phyloP scores from a whole-genome alignment of 2,329 filamentous ascomycete genomes.

The Calonectria hawksworthii region DNA sequence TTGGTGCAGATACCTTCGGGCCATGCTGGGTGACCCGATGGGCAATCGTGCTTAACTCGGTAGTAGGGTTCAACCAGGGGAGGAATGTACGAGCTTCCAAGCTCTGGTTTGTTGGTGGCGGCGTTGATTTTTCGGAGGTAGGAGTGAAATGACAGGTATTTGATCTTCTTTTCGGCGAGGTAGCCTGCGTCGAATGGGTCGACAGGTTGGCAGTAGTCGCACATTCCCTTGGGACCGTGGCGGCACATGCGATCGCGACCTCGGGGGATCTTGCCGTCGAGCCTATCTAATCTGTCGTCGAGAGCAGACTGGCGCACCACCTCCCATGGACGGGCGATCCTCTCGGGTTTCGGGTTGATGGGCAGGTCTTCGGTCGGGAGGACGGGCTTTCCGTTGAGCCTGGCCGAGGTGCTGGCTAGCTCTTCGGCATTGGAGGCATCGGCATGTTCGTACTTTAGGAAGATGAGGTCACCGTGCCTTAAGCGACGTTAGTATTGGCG shows the following conservation, averaged over 20 bases:
- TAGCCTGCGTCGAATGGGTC: slow-evolving; percentile 95
- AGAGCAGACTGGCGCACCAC: slow-evolving; percentile 88
- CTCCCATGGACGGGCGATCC: slow-evolving; percentile 76
- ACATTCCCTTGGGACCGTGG: slow-evolving; percentile 98
- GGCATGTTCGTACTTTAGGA: slow-evolving; percentile 81
- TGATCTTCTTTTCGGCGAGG: slow-evolving; percentile 96
- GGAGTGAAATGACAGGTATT: slow-evolving; percentile 96
- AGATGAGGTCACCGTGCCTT: slow-evolving; percentile 93
- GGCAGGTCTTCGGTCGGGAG: slow-evolving; percentile 76
- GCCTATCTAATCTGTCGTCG: slow-evolving; percentile 88
- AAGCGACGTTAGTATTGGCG: slow-evolving; percentile 36
- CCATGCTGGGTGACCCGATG: slow-evolving; percentile 92
- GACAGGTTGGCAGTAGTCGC: slow-evolving; percentile 97
- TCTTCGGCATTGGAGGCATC: slow-evolving; percentile 54
- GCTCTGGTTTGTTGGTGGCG: slow-evolving; percentile 95
- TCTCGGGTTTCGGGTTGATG: slow-evolving; percentile 77
- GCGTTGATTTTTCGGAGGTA: slow-evolving; percentile 96
- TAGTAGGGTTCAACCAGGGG: slow-evolving; percentile 94
- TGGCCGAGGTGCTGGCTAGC: slow-evolving; percentile 66
- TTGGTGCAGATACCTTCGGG: slow-evolving; percentile 98
- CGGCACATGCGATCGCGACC: slow-evolving; percentile 91
- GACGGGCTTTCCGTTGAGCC: slow-evolving; percentile 84
- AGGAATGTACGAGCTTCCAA: slow-evolving; percentile 95
- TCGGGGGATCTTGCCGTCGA: slow-evolving; percentile 89
- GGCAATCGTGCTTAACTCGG: slow-evolving; percentile 89